Evolutionary conservation across 139 green algal genomes (phyloP).

Genomic region (Diplosphaera chodatii): DNA sequence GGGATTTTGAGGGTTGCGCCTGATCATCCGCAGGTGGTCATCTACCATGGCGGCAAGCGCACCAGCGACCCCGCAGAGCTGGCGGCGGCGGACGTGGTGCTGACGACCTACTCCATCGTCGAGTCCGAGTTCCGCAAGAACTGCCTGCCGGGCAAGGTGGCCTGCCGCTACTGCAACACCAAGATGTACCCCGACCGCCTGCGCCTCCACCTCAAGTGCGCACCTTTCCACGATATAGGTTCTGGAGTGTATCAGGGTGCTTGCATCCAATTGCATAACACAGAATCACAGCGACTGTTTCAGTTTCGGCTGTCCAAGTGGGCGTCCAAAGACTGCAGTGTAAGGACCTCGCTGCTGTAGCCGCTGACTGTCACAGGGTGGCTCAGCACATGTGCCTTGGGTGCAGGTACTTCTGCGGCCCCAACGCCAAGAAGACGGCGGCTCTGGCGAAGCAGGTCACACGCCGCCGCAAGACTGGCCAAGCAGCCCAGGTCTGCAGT

Average conservation of each 20-base stretch:
- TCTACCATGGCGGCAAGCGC: constrained; percentile 79
- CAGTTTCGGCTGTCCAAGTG: no score
- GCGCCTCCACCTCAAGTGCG: constrained; percentile 41
- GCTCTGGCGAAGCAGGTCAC: constrained; percentile 74
- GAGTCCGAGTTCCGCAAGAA: constrained; percentile 78
- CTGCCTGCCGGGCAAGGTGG: constrained; percentile 56
- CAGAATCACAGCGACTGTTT: no score
- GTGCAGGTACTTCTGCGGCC: constrained; percentile 89
- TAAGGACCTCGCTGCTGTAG: no score
- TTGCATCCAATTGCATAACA: no score
- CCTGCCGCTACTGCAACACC: constrained; percentile 78
- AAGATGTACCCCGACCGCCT: constrained; percentile 74
- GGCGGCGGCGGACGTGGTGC: constrained; percentile 70
- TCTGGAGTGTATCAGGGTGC: no score
- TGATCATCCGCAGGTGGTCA: constrained; percentile 43
- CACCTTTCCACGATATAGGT: no score
- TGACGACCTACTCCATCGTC: constrained; percentile 88
- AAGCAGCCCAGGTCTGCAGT: not conserved
- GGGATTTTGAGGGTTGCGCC: no score
- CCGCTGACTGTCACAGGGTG: no score
- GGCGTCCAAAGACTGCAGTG: no score
- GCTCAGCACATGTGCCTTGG: constrained; percentile 34
- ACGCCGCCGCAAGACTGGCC: constrained; percentile 45
- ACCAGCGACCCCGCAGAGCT: constrained; percentile 39
- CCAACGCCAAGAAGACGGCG: constrained; percentile 69